phyloP scores from a whole-genome alignment of 495 filamentous ascomycete genomes.

The Talaromyces ruber region DNA sequence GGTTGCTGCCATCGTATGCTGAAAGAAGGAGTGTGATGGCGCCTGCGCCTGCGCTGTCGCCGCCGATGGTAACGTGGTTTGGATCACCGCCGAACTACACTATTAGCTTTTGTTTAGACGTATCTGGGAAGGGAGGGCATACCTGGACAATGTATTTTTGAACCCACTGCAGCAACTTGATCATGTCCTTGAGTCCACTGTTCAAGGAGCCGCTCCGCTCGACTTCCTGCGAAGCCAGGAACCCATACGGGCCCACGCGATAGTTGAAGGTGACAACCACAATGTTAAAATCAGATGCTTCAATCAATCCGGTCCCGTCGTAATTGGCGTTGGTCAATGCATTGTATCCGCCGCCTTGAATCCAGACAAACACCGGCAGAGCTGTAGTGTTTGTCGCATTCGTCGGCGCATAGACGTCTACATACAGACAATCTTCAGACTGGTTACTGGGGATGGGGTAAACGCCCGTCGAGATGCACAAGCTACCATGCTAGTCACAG shows the following conservation, averaged over 20 bases:
- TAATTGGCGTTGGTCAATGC: constrained; percentile 54
- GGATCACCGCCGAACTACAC: constrained; percentile 65
- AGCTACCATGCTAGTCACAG: constrained; percentile 30
- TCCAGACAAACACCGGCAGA: constrained; percentile 64
- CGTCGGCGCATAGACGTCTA: constrained; percentile 63
- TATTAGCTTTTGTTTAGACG: constrained; percentile 2
- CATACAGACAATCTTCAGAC: constrained; percentile 68
- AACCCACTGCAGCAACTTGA: constrained; percentile 62
- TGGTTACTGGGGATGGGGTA: constrained; percentile 25
- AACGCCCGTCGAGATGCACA: constrained; percentile 42
- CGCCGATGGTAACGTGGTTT: constrained; percentile 59
- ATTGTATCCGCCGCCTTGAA: constrained; percentile 72
- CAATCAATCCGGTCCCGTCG: constrained; percentile 53
- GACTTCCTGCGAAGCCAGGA: constrained; percentile 56
- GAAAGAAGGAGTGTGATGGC: constrained; percentile 59
- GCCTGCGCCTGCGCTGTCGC: constrained; percentile 63
- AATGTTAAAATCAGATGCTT: constrained; percentile 49
- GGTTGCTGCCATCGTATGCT: constrained; percentile 44
- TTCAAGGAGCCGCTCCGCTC: constrained; percentile 48
- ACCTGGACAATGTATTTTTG: constrained; percentile 51
- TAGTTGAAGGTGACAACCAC: constrained; percentile 74
- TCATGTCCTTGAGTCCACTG: constrained; percentile 64
- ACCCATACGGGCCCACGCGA: constrained; percentile 66
- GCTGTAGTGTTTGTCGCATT: constrained; percentile 30
- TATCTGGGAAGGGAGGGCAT: constrained; percentile 4